phyloP scores from a whole-genome alignment of 2,329 filamentous ascomycete genomes.

The Ascochyta koolunga region DNA sequence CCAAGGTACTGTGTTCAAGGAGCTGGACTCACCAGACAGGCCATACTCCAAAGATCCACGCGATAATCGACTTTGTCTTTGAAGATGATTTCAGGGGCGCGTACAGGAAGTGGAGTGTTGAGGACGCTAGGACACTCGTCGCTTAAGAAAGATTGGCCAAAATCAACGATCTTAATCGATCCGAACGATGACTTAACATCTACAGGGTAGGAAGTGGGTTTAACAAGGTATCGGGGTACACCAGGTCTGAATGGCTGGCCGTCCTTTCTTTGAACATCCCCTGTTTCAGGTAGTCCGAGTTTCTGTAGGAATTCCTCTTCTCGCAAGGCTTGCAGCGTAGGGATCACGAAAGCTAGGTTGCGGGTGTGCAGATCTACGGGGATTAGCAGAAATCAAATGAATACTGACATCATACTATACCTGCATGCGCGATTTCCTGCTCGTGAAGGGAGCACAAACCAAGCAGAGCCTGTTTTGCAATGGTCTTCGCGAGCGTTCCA shows the following conservation, averaged over 20 bases:
- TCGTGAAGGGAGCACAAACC: constrained; percentile 29
- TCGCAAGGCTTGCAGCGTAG: constrained; percentile 18
- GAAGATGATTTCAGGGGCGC: constrained; percentile 50
- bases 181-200: not conserved
- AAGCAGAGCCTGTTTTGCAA: constrained; percentile 31
- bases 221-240: constrained; percentile 30
- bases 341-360: constrained; percentile 33
- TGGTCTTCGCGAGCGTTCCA: constrained; percentile 44
- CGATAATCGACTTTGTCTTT: constrained; percentile 43
- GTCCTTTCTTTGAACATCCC: constrained; percentile 24
- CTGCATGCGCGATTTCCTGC: constrained; percentile 32
- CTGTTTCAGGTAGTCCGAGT: constrained; percentile 24
- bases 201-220: constrained; percentile 13
- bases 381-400: constrained; percentile 16
- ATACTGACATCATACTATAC: constrained; percentile 13
- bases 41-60: constrained; percentile 50
- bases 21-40: too few relatives aligned
- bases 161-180: constrained; percentile 41
- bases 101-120: constrained; percentile 44
- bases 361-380: constrained; percentile 34
- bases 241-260: constrained; percentile 21
- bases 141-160: constrained; percentile 47
- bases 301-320: constrained; percentile 28
- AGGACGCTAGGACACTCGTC: constrained; percentile 32
- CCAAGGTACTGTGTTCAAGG: too few relatives aligned